A percentile compares a stretch with the other conserved stretches of the same genome.
phyloP scores from a whole-genome alignment of 2,329 filamentous ascomycete species.

The Neonectria faginata region DNA sequence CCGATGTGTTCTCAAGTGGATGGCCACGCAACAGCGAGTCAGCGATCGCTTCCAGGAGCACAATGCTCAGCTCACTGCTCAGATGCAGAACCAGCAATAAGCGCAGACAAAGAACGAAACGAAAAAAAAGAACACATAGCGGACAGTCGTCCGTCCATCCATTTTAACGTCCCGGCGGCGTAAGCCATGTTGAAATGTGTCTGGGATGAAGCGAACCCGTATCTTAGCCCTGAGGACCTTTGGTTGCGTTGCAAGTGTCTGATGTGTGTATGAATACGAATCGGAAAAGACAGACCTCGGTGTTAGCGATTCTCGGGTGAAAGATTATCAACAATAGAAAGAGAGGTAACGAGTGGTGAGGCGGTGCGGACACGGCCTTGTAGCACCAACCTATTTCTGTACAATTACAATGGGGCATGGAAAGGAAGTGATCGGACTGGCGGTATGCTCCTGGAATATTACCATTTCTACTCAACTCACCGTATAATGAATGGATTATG shows the following conservation, averaged over 20 bases:
- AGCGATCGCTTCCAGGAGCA: conserved; percentile 88
- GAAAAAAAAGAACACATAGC: background rate
- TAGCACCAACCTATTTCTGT: conserved; percentile 41
- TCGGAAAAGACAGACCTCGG: conserved; percentile 13
- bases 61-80: conserved; percentile 69
- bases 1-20: conserved; percentile 95
- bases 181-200: conserved; percentile 3
- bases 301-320: conserved; percentile 28
- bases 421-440: conserved; percentile 23
- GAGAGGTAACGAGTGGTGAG: conserved; percentile 27
- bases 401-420: conserved; percentile 40
- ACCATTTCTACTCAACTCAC: conserved; percentile 29
- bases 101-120: background rate
- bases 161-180: background rate
- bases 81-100: conserved; percentile 61
- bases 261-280: conserved; percentile 40
- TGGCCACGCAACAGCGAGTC: conserved; percentile 90
- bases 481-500: background rate
- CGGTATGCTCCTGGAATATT: conserved; percentile 26
- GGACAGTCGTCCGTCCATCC: background rate
- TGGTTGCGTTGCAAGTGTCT: conserved; percentile 2
- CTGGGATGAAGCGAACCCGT: background rate
- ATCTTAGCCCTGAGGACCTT: background rate
- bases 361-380: conserved; percentile 31
- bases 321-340: conserved; percentile 22